These are phyloP conservation scores for Setaria italica DNA, from an alignment of 202 grass and related monocot species.

Conservation along the genomic window DNA sequence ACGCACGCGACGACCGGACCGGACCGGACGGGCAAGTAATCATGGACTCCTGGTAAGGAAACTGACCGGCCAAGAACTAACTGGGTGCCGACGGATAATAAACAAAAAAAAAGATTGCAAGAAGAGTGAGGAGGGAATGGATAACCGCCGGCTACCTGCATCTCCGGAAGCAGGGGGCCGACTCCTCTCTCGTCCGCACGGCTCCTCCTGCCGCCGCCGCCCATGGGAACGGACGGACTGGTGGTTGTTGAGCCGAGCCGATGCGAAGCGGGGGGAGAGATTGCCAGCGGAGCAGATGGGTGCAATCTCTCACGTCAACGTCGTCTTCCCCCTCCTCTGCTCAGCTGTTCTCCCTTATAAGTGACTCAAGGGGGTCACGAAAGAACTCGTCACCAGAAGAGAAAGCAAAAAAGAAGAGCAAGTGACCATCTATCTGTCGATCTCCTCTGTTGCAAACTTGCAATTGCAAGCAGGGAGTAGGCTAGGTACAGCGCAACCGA, in stretches of 20 bases:
- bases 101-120: neutral
- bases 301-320: conserved; percentile 18
- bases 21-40: neutral
- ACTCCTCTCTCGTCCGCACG: neutral
- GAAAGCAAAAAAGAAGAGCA: neutral
- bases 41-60: too few species aligned
- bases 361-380: neutral
- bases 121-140: neutral
- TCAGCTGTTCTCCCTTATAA: neutral
- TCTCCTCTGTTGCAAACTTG: neutral
- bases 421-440: neutral
- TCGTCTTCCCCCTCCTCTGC: conserved; percentile 1
- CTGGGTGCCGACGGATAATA: neutral
- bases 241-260: neutral
- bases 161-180: conserved; percentile 11
- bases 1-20: neutral
- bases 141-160: neutral
- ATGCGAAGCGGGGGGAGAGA: neutral
- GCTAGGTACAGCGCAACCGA: conserved; percentile 36
- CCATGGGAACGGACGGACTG: neutral
- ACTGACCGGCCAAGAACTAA: neutral
- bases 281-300: neutral
- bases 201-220: neutral
- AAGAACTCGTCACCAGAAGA: neutral
- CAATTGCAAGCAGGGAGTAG: neutral